A percentile compares a stretch with the other conserved stretches of the same genome.
These are phyloP conservation scores for Aquanectria penicillioides DNA, from an alignment of 2,329 filamentous ascomycete species.

Conservation along the genomic window DNA sequence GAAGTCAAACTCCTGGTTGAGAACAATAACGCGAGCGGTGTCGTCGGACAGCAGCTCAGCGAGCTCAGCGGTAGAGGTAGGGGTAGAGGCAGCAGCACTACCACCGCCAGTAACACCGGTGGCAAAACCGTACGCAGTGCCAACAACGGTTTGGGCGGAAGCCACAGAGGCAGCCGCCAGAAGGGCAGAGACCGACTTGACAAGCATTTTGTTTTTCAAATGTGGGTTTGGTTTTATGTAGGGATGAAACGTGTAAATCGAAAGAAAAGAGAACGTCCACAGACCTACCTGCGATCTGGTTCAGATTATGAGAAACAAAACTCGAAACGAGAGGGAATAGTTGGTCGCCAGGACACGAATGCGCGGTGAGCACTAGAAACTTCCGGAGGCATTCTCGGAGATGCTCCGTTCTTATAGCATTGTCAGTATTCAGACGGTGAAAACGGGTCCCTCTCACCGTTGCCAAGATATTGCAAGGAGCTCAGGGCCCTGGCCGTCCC, in stretches of 20 bases:
- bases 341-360: constrained; percentile 15
- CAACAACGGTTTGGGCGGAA: constrained; percentile 42
- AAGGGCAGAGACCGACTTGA: constrained; percentile 25
- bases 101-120: constrained; percentile 62
- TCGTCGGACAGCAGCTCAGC: constrained; percentile 41
- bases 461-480: constrained; percentile 15
- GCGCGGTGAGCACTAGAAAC: not conserved
- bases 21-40: constrained; percentile 35
- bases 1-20: constrained; percentile 42
- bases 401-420: not conserved
- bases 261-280: not conserved
- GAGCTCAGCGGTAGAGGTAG: constrained; percentile 58
- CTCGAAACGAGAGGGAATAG: not conserved
- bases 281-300: constrained; percentile 11
- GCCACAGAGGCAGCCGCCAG: constrained; percentile 32
- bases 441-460: not conserved
- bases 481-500: not conserved
- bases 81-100: constrained; percentile 53
- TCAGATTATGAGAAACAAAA: constrained; percentile 2
- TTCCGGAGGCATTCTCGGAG: not conserved
- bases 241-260: not conserved
- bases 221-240: no score
- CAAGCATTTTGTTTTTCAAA: constrained; percentile 22
- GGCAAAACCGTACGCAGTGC: constrained; percentile 44
- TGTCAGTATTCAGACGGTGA: not conserved